Evolutionary conservation across 306 rosid genomes (phyloP).

Genomic region (Fragaria vesca): DNA sequence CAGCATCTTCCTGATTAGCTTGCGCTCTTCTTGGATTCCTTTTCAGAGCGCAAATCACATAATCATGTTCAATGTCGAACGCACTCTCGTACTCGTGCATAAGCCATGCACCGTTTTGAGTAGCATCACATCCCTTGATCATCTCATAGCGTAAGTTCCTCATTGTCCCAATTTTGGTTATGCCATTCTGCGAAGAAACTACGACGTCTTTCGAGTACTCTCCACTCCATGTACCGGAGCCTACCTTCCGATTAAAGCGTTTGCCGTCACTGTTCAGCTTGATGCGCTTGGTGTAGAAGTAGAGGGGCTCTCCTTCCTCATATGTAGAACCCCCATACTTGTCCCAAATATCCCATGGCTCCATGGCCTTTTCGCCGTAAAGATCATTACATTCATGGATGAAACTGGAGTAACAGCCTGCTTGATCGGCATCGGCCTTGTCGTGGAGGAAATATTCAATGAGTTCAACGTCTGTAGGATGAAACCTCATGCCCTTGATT

Average conservation of each 20-base stretch:
- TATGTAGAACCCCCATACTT: not conserved
- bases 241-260: not conserved
- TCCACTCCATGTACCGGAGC: not conserved
- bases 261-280: not conserved
- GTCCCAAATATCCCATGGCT: slow-evolving; percentile 5
- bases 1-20: not conserved
- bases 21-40: not conserved
- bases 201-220: not conserved
- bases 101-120: not conserved
- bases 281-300: slow-evolving; percentile 2
- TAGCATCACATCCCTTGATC: not conserved
- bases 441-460: not conserved
- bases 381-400: not conserved
- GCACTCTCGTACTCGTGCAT: not conserved
- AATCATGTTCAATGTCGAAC: no score
- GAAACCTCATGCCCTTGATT: not conserved
- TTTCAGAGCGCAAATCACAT: not conserved
- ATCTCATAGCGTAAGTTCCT: not conserved
- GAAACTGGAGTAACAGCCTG: not conserved
- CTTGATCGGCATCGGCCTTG: not conserved
- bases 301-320: not conserved
- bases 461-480: not conserved
- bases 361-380: not conserved
- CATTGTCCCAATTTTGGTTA: not conserved
- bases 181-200: not conserved